Evolutionary conservation across 768 basidiomycete species (phyloP).

Genomic region (Naganishia kalamii): DNA sequence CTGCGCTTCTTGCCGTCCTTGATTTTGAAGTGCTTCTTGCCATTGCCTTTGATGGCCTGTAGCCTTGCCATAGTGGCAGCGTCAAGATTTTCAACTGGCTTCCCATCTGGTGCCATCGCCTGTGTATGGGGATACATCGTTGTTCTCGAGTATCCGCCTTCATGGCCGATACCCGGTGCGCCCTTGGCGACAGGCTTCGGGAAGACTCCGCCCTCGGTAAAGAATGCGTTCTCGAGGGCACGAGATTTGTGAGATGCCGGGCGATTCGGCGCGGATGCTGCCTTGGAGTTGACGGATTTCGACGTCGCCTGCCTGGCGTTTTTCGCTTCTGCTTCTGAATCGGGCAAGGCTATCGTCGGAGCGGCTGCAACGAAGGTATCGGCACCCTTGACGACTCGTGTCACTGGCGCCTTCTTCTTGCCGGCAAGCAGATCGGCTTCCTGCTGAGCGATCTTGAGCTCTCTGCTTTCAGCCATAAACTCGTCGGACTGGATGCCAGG

Average conservation of each 20-base stretch:
- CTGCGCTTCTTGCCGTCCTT: conserved; percentile 80
- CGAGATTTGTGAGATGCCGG: conserved; percentile 49
- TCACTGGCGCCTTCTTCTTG: conserved; percentile 84
- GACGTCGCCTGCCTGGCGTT: conserved; percentile 50
- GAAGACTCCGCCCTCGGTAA: conserved; percentile 56
- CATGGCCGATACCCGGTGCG: conserved; percentile 40
- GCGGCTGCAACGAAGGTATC: conserved; percentile 64
- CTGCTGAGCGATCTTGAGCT: conserved; percentile 53
- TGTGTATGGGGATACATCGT: conserved; percentile 78
- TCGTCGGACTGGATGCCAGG: conserved; percentile 55
- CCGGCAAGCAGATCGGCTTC: conserved; percentile 49
- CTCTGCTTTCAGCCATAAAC: conserved; percentile 70
- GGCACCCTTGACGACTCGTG: conserved; percentile 74
- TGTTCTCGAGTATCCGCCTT: conserved; percentile 57
- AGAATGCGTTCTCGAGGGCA: conserved; percentile 77
- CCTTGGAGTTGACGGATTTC: conserved; percentile 32
- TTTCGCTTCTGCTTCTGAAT: conserved; percentile 17
- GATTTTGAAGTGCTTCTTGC: conserved; percentile 83
- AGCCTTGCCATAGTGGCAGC: conserved; percentile 43
- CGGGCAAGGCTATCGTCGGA: conserved; percentile 26
- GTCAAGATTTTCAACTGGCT: conserved; percentile 50
- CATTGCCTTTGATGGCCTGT: conserved; percentile 50
- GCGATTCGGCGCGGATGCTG: conserved; percentile 42
- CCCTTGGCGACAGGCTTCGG: conserved; percentile 63
- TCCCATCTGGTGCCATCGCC: conserved; percentile 69